Evolutionary conservation across 352 stramenopile genomes (phyloP).

Genomic region (Globisporangium emineosum): DNA sequence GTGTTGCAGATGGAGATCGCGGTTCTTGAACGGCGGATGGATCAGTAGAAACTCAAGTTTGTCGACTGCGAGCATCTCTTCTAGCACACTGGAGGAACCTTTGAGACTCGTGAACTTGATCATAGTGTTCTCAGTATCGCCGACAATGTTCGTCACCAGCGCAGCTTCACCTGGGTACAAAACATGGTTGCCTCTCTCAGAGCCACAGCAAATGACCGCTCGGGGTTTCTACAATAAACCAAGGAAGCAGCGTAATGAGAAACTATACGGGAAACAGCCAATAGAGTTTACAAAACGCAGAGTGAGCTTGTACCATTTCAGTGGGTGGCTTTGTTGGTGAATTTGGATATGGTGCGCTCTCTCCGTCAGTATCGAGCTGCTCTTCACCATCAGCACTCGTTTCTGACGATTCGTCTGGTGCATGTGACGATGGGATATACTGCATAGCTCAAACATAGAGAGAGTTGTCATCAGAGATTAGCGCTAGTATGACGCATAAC

Average conservation of each 20-base stretch:
- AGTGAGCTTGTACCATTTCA: background rate
- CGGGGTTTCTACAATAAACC: conserved; percentile 25
- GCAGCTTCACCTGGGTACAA: conserved; percentile 39
- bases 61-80: conserved; percentile 30
- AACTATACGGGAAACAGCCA: background rate
- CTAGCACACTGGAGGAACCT: conserved; percentile 33
- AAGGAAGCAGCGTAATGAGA: background rate
- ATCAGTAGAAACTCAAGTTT: conserved; percentile 36
- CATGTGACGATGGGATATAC: conserved; percentile 10
- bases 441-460: background rate
- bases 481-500: background rate
- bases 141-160: conserved; percentile 42
- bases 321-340: background rate
- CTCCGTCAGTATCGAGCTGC: background rate
- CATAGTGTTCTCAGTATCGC: conserved; percentile 42
- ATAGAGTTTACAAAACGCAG: background rate
- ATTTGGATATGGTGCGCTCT: background rate
- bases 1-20: conserved; percentile 21
- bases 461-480: background rate
- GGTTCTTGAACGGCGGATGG: conserved; percentile 30
- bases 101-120: conserved; percentile 45
- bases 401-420: conserved; percentile 4
- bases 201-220: conserved; percentile 38
- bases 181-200: background rate
- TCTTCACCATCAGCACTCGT: background rate